Base-by-base conservation (phyloP, 345 rosid genomes). In the Eucalyptus polybractea region DNA sequence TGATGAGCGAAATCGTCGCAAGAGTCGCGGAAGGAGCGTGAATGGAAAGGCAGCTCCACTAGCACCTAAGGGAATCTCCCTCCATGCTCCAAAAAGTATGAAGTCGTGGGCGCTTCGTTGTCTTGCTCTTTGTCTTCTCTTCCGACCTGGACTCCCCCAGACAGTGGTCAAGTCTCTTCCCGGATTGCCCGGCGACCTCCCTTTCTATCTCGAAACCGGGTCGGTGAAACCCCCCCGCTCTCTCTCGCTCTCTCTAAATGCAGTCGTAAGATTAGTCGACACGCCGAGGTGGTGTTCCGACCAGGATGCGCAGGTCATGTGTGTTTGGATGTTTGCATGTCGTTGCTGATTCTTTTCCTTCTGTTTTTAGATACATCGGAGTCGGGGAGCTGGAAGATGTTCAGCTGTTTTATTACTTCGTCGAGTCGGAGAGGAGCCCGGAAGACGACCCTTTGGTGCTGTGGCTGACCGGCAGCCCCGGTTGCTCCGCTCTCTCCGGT, bases 391-490 rank as follows among this genome's bases (percentile, higher is more conserved):
- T 50, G 21, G 69, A 90, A 40, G 91, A 89, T 45, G 91, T 88
- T 25, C 88, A 90, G 88, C 62, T 92, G 2, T 92, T 90, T 86
- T 90, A 90, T 47, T 76, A 88, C 51, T 90, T 90, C 44, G 17
- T 90, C 4, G 91, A 90, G 85, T 90, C 91, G 3, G 86, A 89
- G 80, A 88, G 89, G 83, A 88, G 83, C 49, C 92, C 93, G 6
- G 29, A 42, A 72, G 86, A 88, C 29, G 93, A 90, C 24, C 92
- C 91, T 88, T 67, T 90, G 29, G 10, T 90, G 17, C 87, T 90
- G 6, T 90, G 93, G 93, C 60, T 90, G 76, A 80, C 87, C n/a
- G 91, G 91, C 47, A 88, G 91, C 37, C 93, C 93, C 27, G 91
- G 93, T 4, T 90, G 93, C 56, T 92, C 92, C 45, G 89, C 15